These are phyloP conservation scores for Botrytis medusae DNA, from an alignment of 2,329 filamentous ascomycete genomes.

Conservation along the genomic window DNA sequence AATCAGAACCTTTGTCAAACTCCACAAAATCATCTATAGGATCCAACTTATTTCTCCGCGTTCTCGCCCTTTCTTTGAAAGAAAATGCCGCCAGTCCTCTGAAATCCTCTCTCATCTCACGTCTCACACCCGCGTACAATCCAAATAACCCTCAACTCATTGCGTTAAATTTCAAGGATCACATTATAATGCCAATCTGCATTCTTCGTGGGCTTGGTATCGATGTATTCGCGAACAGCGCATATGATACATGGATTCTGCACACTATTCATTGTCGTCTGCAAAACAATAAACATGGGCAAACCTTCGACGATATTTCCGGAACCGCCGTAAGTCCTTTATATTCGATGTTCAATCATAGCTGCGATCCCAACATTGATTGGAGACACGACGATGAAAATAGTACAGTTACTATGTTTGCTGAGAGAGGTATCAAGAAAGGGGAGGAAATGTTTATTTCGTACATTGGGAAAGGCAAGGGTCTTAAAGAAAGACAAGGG, in stretches of 20 bases:
- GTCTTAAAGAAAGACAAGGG: conserved; percentile 18
- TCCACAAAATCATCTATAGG: conserved; percentile 34
- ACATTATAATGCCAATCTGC: conserved; percentile 35
- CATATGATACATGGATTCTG: conserved; percentile 39
- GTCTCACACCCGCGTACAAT: conserved; percentile 37
- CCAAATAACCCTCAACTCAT: conserved; percentile 34
- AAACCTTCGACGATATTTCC: conserved; percentile 31
- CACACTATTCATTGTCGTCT: conserved; percentile 39
- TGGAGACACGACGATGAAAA: conserved; percentile 34
- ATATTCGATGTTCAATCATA: conserved; percentile 41
- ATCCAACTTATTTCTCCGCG: conserved; percentile 36
- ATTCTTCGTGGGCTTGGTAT: conserved; percentile 38
- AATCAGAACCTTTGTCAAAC: conserved; percentile 24
- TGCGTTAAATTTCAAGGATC: conserved; percentile 38
- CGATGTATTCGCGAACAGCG: conserved; percentile 35
- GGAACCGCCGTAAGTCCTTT: conserved; percentile 37
- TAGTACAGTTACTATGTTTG: conserved; percentile 34
- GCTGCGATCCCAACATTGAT: conserved; percentile 39
- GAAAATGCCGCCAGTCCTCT: conserved; percentile 34
- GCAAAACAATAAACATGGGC: conserved; percentile 41
- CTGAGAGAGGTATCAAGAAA: conserved; percentile 29
- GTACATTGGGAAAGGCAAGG: conserved; percentile 30
- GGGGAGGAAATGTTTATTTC: conserved; percentile 35
- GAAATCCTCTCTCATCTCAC: conserved; percentile 35
- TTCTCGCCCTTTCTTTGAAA: conserved; percentile 36